These are phyloP conservation scores for Suhomyces sp. DNA, from an alignment of 805 yeast genomes.

Conservation along the genomic window DNA sequence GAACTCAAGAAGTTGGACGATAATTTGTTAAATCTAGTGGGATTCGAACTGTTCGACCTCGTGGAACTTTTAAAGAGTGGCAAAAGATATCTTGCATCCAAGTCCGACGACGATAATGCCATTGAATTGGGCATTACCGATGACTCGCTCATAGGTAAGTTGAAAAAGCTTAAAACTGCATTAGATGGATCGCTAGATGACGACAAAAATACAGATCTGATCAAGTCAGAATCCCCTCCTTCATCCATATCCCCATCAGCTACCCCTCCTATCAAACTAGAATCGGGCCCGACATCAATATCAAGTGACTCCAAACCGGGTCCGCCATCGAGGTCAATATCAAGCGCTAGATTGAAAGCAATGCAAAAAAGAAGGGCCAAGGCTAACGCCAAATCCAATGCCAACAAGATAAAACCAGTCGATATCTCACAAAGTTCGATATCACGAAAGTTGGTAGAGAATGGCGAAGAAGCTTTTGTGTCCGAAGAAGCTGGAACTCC, in stretches of 20 bases:
- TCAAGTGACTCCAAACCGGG: constrained; percentile 7
- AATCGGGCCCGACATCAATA: constrained; percentile 3
- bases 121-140: constrained; percentile 35
- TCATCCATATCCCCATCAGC: constrained; percentile 17
- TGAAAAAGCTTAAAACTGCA: constrained; percentile 50
- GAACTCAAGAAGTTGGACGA: constrained; percentile 42
- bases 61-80: constrained; percentile 50
- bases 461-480: constrained; percentile 29
- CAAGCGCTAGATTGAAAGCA: constrained; percentile 82
- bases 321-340: constrained; percentile 28
- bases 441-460: constrained; percentile 51
- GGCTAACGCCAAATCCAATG: constrained; percentile 55
- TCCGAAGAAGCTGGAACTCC: constrained; percentile 20
- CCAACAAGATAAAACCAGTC: constrained; percentile 48
- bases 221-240: constrained; percentile 12
- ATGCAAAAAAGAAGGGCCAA: constrained; percentile 92
- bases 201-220: constrained; percentile 5
- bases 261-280: constrained; percentile 17
- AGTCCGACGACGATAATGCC: constrained; percentile 25
- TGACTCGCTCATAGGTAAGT: constrained; percentile 44
- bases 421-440: constrained; percentile 73
- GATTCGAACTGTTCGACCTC: constrained; percentile 52
- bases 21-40: constrained; percentile 40
- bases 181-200: constrained; percentile 24
- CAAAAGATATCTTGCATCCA: constrained; percentile 58